Percentiles rank a stretch among this genome's conserved stretches.
Evolutionary conservation across 495 filamentous ascomycete species (phyloP).

Genomic region (Evernia prunastri): DNA sequence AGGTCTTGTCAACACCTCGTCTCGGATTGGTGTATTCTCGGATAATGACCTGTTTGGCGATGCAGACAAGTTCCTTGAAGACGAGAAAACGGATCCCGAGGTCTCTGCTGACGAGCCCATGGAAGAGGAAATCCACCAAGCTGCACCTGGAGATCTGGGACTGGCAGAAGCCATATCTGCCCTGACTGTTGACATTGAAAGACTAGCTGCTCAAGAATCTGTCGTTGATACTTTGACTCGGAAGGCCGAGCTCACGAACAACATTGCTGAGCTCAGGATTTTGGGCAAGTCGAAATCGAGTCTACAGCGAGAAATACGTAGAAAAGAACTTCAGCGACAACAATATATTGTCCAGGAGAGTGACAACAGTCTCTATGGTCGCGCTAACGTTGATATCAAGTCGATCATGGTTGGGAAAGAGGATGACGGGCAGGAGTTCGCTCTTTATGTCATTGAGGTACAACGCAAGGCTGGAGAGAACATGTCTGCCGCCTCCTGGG

Average conservation of each 20-base stretch:
- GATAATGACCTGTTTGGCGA: slow-evolving; percentile 92
- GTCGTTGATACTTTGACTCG: slow-evolving; percentile 85
- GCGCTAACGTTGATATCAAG: slow-evolving; percentile 81
- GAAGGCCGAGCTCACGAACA: slow-evolving; percentile 96
- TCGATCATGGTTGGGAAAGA: slow-evolving; percentile 87
- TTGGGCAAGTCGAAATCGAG: slow-evolving; percentile 90
- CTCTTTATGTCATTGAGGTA: slow-evolving; percentile 89
- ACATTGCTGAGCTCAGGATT: slow-evolving; percentile 86
- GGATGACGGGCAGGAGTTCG: slow-evolving; percentile 88
- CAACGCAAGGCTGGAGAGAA: slow-evolving; percentile 81
- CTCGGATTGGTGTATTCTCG: slow-evolving; percentile 78
- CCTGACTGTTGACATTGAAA: slow-evolving; percentile 82
- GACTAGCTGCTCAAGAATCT: slow-evolving; percentile 76
- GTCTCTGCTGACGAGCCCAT: slow-evolving; percentile 49
- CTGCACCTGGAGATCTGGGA: slow-evolving; percentile 90
- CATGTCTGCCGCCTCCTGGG: slow-evolving; percentile 80
- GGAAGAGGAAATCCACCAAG: slow-evolving; percentile 86
- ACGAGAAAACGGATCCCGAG: slow-evolving; percentile 72
- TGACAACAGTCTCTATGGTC: slow-evolving; percentile 93
- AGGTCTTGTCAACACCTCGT: slow-evolving; percentile 75
- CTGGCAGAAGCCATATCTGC: slow-evolving; percentile 85
- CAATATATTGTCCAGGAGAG: slow-evolving; percentile 97
- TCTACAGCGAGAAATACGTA: slow-evolving; percentile 80
- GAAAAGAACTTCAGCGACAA: slow-evolving; percentile 92
- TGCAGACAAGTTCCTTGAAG: slow-evolving; percentile 77